Evolutionary conservation across 2,329 filamentous ascomycete genomes (phyloP), one percentile per base, ranked within the genome.

Genomic region (Fusarium tjaetaba): DNA sequence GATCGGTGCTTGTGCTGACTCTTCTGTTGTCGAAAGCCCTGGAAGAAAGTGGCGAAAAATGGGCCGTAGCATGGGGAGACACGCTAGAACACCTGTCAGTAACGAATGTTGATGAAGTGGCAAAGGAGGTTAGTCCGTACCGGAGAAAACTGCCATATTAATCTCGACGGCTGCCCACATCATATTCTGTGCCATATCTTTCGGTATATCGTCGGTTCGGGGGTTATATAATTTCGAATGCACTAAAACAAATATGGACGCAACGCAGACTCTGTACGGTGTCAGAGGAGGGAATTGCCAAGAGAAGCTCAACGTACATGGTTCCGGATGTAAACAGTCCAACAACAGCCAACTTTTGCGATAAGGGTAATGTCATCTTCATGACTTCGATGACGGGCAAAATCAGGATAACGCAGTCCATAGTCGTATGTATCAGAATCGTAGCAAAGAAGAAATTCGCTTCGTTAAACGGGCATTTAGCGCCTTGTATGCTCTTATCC

Each of bases 371-470:
- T 0, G 52, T 58, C 46, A 72, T 71, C 32, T 70, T 72, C 43
- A 72, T 65, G 7, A 72, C 69, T n/a, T 72, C 70, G 4, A 71
- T 71, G 5, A 69, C 65, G 0, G 69, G 69, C 22, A 69, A 30
- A 13, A 64, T 42, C 38, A 71, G 14, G 26, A 71, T 71, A 14
- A 68, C 45, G 1, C 70, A 68, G 16, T 72, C 63, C 58, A 83
- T 76, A 2, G 80, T 30, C 1, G 79, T 70, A 16, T 83, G 81
- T 0, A 77, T 70, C 0, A 81, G 61, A 4, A 80, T 75, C 0
- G 79, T 81, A 18, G 78, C 78, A 52, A 81, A 79, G 52, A 82
- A 81, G 68, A 80, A 81, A 14, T 76, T 76, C 2, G 72, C 64
- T 28, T 78, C 78, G 24, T 81, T 74, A 42, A 82, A 79, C 0